Evolutionary conservation across 1,284 basidiomycete species (phyloP).

Genomic region (Pholiota adiposa): DNA sequence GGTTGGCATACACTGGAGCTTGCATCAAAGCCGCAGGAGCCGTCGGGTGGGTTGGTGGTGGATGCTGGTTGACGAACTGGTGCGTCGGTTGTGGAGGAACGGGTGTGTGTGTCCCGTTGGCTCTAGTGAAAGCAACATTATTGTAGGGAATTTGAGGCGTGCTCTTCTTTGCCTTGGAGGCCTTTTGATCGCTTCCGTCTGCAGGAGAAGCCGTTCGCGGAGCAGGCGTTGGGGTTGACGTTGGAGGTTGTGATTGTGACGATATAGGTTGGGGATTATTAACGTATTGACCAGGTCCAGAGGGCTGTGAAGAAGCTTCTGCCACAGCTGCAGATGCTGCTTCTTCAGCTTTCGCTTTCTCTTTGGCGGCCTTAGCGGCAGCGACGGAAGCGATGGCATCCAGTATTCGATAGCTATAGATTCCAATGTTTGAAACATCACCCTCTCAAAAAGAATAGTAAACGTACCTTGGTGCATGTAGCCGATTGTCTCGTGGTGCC

Average conservation of each 20-base stretch:
- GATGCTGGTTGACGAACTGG: constrained; percentile 38
- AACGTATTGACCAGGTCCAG: constrained; percentile 28
- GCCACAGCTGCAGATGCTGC: too few relatives aligned
- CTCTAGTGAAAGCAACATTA: constrained; percentile 26
- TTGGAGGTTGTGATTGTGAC: constrained; percentile 20
- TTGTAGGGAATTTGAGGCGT: constrained; percentile 29
- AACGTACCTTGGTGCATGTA: constrained; percentile 50
- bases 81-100: constrained; percentile 33
- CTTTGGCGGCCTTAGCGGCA: constrained; percentile 23
- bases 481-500: constrained; percentile 60
- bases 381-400: constrained; percentile 45
- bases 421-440: background rate
- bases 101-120: constrained; percentile 36
- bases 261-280: constrained; percentile 18
- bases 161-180: constrained; percentile 21
- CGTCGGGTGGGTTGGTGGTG: constrained; percentile 25
- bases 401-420: constrained; percentile 54
- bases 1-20: constrained; percentile 38
- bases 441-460: constrained; percentile 6
- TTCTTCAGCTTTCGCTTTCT: too few relatives aligned
- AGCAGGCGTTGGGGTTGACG: constrained; percentile 26
- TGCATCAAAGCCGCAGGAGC: constrained; percentile 32
- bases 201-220: constrained; percentile 33
- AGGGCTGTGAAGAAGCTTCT: constrained; percentile 28
- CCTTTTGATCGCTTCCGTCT: constrained; percentile 27